Evolutionary conservation across 2,329 filamentous ascomycete genomes (phyloP), one percentile per base, ranked within the genome.

Genomic region (Didymosphaeria variabile): DNA sequence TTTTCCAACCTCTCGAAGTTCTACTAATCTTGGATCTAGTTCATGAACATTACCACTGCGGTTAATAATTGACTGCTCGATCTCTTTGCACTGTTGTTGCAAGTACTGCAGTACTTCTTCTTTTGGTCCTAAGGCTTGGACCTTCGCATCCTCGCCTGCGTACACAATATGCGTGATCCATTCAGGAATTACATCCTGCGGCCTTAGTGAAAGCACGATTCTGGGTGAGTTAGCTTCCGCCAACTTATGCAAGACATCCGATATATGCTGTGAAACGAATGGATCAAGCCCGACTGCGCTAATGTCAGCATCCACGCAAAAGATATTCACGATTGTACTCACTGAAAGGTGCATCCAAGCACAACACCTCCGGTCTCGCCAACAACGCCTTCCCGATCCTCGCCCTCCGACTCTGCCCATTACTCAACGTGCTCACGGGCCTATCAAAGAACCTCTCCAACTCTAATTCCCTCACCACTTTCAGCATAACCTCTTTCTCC

Each of bases 161-260:
- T 92, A 89, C 0, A 94, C 81, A 21, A 97, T 65, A 79, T 97
- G 91, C 1, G 91, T 97, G 59, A 97, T 90, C 95, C 95, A 99
- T 0, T 91, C 87, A 0, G 95, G 95, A 40, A 98, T 82, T 0
- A 88, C 86, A 75, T 99, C 95, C 76, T 97, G 94, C 3, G 94
- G 92, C 38, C 93, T 85, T 13, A 94, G 84, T 46, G 90, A 90
- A 40, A 98, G 79, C 2, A 98, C 82, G 26, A 98, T 81, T 34
- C 92, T 85, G 0, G 93, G 94, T 7, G 83, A 84, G 15, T 86
- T 86, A 52, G 84, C 85, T 60, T 86, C 83, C 0, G 93, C 91
- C 58, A 97, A 80, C 0, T 84, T 83, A 65, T 87, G 81, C 23
- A 97, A 81, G 50, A 98, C 82, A 0, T 85, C 84, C 44, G 91